A percentile compares a stretch with the other conserved stretches of the same genome.
These are phyloP conservation scores for Purpureocillium takamizusanense DNA, from an alignment of 2,329 filamentous ascomycete genomes.

Conservation along the genomic window DNA sequence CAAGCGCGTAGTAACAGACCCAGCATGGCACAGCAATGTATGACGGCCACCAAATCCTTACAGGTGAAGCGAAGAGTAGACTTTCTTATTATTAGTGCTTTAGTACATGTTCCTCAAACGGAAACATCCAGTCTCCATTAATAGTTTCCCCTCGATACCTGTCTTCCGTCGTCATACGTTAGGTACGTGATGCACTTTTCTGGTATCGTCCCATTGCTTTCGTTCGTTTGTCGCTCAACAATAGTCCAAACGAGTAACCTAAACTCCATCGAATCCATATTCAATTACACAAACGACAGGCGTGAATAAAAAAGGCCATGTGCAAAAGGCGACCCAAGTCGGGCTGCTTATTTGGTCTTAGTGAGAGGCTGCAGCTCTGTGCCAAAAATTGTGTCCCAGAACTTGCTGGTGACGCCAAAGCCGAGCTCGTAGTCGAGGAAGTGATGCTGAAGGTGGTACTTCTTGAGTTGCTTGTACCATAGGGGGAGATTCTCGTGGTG, in stretches of 20 bases:
- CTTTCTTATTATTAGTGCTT: no score
- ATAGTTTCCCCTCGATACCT: no score
- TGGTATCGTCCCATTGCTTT: not conserved
- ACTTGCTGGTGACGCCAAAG: conserved; percentile 90
- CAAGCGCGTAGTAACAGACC: no score
- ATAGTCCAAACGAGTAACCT: not conserved
- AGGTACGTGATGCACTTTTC: not conserved
- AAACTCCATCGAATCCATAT: not conserved
- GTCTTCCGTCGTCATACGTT: no score
- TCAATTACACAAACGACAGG: not conserved
- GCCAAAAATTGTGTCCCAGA: conserved; percentile 91
- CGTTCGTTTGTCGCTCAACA: not conserved
- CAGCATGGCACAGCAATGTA: no score
- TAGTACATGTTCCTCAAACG: no score
- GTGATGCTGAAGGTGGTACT: conserved; percentile 94
- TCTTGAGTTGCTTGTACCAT: conserved; percentile 90
- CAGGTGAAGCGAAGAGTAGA: no score
- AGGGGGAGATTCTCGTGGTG: conserved; percentile 87
- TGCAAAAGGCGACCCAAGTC: not conserved
- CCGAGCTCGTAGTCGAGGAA: conserved; percentile 97
- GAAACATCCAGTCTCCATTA: no score
- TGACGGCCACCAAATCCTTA: no score
- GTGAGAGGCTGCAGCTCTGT: conserved; percentile 58
- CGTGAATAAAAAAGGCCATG: no score
- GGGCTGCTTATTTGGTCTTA: conserved; percentile 19